Base-by-base conservation (phyloP, 768 basidiomycete genomes). In the Termitomyces titanicus region DNA sequence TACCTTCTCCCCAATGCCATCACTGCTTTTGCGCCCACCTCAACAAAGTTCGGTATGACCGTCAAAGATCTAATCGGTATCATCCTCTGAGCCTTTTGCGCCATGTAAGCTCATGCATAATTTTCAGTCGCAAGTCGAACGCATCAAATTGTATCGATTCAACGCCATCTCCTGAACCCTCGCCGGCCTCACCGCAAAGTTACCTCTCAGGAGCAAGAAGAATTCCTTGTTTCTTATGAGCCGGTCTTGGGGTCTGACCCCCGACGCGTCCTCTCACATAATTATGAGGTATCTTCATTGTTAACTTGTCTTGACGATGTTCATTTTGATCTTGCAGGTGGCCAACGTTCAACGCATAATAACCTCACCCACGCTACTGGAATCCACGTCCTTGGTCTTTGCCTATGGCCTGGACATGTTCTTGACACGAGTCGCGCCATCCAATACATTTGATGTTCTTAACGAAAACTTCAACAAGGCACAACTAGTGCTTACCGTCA, bases 381-480 rank as follows among this genome's bases (percentile, higher is more conserved):
- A 98, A 70, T 95, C 93, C 5, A 98, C 94, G 0, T 94, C 94
- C 0, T 72, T 98, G 6, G 82, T 98, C 25, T 85, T 98, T 64
- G 83, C 86, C 1, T 85, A 86, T 63, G 95, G 96, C 5, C 77
- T 94, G 8, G 96, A 98, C 71, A 76, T 98, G 60, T 98, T 98
- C 79, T 74, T 85, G 25, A 92, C 92, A 11, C 82, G 93, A 15
- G 79, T 92, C 4, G 81, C 90, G 37, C 93, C 95, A 1, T 94
- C 92, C 11, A 85, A 83, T 38, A 92, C 93, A 18, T 98, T 98
- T 63, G 96, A 98, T 65, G 85, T 97, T 24, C 80, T 98, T 8
- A 92, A 82, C 63, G 89, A 94, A 68, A 86, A 77, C 64, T 98
- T 98, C 71, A 98, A 98, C 75, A 97, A 98, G 75, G 78, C 74